phyloP scores from a whole-genome alignment of 768 basidiomycete species.

The Tylopilus plumbeoviolaceoides region DNA sequence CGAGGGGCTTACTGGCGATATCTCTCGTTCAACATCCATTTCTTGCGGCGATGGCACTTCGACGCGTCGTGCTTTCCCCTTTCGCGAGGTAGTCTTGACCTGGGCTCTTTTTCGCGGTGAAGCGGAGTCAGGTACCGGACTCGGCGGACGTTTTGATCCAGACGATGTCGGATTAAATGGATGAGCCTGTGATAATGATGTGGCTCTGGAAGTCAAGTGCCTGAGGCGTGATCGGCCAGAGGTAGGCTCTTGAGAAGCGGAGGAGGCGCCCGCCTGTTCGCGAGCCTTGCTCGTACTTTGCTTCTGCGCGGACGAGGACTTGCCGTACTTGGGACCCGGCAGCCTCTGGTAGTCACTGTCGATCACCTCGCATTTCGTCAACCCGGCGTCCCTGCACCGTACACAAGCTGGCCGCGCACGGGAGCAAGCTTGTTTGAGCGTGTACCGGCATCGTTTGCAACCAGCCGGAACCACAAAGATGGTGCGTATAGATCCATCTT shows the following conservation, averaged over 20 bases:
- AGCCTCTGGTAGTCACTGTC: conserved; percentile 19
- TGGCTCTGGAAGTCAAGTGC: not conserved
- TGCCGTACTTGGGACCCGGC: conserved; percentile 20
- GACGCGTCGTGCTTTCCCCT: not conserved
- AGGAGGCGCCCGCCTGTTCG: not conserved
- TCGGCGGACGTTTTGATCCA: conserved; percentile 18
- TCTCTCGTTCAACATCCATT: not conserved
- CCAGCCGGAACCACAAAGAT: conserved; percentile 21
- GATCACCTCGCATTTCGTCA: not conserved
- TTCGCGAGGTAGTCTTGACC: not conserved
- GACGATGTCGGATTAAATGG: not conserved
- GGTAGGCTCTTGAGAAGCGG: not conserved
- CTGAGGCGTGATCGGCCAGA: not conserved
- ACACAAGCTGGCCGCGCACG: conserved; percentile 22
- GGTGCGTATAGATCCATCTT: conserved; percentile 5
- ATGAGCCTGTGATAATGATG: not conserved
- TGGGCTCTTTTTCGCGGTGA: conserved; percentile 9
- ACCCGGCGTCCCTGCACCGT: conserved; percentile 17
- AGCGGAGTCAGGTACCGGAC: conserved; percentile 1
- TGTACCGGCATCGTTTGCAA: conserved; percentile 16
- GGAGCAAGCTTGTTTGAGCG: conserved; percentile 18
- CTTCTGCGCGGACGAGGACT: not conserved
- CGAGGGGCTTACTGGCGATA: not conserved
- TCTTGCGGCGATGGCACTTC: not conserved
- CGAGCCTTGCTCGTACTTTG: not conserved